A percentile compares a stretch with the other conserved stretches of the same genome.
Conservation (phyloP, 2,329 filamentous ascomycete genomes). For the Fusarium penzigii region DNA sequence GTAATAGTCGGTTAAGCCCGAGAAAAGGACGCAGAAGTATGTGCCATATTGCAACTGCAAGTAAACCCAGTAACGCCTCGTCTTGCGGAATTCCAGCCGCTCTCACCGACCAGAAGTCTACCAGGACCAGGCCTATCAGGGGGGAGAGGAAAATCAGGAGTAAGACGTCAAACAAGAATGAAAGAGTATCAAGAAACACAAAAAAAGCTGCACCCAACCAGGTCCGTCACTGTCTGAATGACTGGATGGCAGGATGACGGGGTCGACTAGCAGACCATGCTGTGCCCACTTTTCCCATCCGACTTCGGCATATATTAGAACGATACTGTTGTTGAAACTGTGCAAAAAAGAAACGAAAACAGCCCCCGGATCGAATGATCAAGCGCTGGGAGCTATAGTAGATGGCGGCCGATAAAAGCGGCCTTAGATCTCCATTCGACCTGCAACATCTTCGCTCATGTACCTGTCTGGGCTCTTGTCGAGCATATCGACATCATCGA, state of each 20-base stretch:
- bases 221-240: slow-evolving; percentile 2
- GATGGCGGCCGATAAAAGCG: slow-evolving; percentile 1
- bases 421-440: slow-evolving; percentile 61
- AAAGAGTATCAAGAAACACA: slow-evolving; percentile 10
- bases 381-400: not conserved
- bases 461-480: slow-evolving; percentile 50
- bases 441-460: slow-evolving; percentile 64
- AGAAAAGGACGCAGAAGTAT: not conserved
- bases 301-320: slow-evolving; percentile 11
- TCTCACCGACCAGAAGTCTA: slow-evolving; percentile 40
- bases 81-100: slow-evolving; percentile 35
- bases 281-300: not conserved
- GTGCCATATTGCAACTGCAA: slow-evolving; percentile 1
- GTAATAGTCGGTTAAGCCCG: not conserved
- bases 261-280: not conserved
- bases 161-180: slow-evolving; percentile 10
- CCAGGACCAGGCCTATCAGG: slow-evolving; percentile 27
- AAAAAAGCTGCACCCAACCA: slow-evolving; percentile 12
- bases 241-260: slow-evolving; percentile 1
- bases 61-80: slow-evolving; percentile 24
- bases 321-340: slow-evolving; percentile 20
- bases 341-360: slow-evolving; percentile 8
- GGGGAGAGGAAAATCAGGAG: slow-evolving; percentile 16
- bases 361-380: slow-evolving; percentile 5
- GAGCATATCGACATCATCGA: slow-evolving; percentile 43